Evolutionary conservation across 371 early-diverging fungal genomes (phyloP).

Genomic region (Batkoa obscura): DNA sequence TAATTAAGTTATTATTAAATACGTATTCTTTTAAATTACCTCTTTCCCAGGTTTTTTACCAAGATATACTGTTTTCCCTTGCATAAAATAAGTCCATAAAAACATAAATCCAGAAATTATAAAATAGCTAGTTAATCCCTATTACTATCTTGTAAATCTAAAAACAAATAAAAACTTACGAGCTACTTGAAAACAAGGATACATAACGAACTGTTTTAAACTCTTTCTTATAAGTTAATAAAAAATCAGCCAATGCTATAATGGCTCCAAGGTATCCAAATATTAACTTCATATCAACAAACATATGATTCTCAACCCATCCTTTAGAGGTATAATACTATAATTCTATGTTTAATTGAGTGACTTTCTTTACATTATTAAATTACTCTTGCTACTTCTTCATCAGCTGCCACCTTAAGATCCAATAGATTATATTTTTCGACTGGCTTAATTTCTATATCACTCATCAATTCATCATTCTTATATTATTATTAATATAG

Average conservation of each 20-base stretch:
- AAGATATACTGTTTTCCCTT: not conserved
- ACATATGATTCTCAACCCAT: not conserved
- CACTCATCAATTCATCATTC: too few species aligned
- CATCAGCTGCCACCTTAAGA: slow-evolving; percentile 6
- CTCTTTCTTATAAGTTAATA: not conserved
- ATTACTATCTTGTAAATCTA: too few species aligned
- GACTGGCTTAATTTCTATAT: too few species aligned
- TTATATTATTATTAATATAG: too few species aligned
- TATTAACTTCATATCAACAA: not conserved
- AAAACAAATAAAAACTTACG: not conserved
- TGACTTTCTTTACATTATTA: not conserved
- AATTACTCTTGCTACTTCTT: not conserved
- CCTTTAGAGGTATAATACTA: not conserved
- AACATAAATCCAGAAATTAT: not conserved
- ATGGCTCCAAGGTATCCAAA: slow-evolving; percentile 1
- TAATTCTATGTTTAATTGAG: not conserved
- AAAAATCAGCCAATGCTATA: not conserved
- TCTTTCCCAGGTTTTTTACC: not conserved
- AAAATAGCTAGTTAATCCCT: slow-evolving; percentile 1
- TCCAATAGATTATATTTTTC: slow-evolving; percentile 1
- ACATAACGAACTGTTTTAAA: not conserved
- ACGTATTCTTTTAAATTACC: not conserved
- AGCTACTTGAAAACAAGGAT: not conserved
- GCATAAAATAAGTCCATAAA: not conserved
- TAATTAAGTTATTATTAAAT: not conserved